Evolutionary conservation across 768 basidiomycete species (phyloP).

Genomic region (Podaxis sp.): DNA sequence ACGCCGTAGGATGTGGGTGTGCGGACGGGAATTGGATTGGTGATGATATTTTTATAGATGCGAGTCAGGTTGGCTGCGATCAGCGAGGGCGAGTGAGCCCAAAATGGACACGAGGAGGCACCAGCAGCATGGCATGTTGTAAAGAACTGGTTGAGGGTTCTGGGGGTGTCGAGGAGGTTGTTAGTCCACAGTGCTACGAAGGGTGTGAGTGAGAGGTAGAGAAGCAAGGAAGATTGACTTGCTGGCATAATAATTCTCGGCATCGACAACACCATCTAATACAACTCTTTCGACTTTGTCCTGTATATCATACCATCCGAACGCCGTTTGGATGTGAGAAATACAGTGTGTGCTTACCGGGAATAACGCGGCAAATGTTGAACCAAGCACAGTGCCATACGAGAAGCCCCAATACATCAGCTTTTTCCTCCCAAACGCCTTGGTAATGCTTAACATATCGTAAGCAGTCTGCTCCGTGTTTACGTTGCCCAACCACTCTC

Average conservation of each 20-base stretch:
- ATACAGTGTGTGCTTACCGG: conserved; percentile 14
- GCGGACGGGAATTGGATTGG: conserved; percentile 29
- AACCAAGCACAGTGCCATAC: conserved; percentile 21
- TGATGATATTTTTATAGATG: conserved; percentile 26
- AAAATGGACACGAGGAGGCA: conserved; percentile 31
- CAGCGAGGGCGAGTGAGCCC: conserved; percentile 27
- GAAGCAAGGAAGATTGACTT: neutral
- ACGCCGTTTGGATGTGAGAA: neutral
- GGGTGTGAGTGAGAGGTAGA: neutral
- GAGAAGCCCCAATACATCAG: conserved; percentile 31
- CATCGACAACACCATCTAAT: conserved; percentile 37
- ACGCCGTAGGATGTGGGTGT: conserved; percentile 27
- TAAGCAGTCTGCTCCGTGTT: conserved; percentile 32
- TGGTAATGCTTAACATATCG: conserved; percentile 32
- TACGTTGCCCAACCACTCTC: conserved; percentile 25
- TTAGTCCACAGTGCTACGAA: conserved; percentile 28
- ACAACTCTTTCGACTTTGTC: conserved; percentile 33
- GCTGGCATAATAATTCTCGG: conserved; percentile 36
- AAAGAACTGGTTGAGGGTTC: conserved; percentile 30
- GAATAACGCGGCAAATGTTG: conserved; percentile 19
- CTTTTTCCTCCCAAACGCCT: conserved; percentile 27
- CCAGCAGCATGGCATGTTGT: conserved; percentile 33
- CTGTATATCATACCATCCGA: conserved; percentile 16
- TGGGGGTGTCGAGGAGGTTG: conserved; percentile 33
- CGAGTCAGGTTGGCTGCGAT: conserved; percentile 31